A percentile compares a stretch with the other conserved stretches of the same genome.
phyloP scores from a whole-genome alignment of 2,329 filamentous ascomycete genomes.

The Arthrobotrys sinensis region DNA sequence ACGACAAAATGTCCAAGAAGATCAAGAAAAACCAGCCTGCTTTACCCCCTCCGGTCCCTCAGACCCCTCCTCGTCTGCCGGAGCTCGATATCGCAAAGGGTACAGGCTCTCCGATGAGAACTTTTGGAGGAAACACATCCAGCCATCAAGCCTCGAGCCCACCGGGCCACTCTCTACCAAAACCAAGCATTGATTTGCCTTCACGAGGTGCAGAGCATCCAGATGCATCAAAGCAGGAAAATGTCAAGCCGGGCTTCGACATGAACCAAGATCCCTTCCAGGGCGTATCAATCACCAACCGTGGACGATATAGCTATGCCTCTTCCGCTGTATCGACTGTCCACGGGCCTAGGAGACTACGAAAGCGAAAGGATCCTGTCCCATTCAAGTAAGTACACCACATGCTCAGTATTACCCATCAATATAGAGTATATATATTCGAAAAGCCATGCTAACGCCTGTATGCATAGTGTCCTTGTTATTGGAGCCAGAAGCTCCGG shows the following conservation, averaged over 20 bases:
- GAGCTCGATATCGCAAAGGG: constrained; percentile 53
- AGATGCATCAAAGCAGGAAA: constrained; percentile 27
- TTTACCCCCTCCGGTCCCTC: constrained; percentile 51
- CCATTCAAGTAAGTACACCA: constrained; percentile 88
- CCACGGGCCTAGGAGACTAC: constrained; percentile 91
- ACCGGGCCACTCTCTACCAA: constrained; percentile 32
- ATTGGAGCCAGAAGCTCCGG: constrained; percentile 89
- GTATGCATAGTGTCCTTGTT: constrained; percentile 80
- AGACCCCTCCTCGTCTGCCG: constrained; percentile 54
- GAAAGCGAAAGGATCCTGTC: constrained; percentile 95
- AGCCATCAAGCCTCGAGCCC: constrained; percentile 35
- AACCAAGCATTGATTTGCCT: constrained; percentile 47
- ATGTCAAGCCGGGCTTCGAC: constrained; percentile 57
- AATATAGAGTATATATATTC: constrained; percentile 13
- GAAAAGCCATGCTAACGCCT: background rate
- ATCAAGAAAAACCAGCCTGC: constrained; percentile 56
- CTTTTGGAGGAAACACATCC: constrained; percentile 43
- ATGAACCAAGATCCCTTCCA: constrained; percentile 57
- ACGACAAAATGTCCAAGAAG: constrained; percentile 59
- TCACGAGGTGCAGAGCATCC: constrained; percentile 28
- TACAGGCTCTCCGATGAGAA: constrained; percentile 48
- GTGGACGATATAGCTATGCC: constrained; percentile 95
- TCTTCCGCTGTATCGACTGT: constrained; percentile 85
- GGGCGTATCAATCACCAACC: constrained; percentile 70
- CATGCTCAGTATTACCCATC: constrained; percentile 1